Conservation (phyloP, 2,329 filamentous ascomycete species). For the Beauveria sp. region DNA sequence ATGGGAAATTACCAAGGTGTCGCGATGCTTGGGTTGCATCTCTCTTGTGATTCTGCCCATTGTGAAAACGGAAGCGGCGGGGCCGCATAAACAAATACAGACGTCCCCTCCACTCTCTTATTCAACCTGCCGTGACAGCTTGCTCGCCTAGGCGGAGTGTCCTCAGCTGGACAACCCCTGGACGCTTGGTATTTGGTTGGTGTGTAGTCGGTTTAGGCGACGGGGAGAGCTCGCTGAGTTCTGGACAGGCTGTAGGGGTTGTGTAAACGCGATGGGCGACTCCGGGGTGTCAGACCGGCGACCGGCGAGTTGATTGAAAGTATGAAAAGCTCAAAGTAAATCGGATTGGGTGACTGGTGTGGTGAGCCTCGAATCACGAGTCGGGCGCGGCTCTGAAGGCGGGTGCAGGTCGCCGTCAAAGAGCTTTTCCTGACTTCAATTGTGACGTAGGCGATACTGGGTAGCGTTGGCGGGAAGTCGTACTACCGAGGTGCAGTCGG, state of each 20-base stretch:
- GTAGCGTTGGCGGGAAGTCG: conserved; percentile 8
- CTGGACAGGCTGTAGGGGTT: not conserved
- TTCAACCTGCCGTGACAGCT: conserved; percentile 32
- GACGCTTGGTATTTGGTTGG: not conserved
- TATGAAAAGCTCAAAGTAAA: not conserved
- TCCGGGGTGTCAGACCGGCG: not conserved
- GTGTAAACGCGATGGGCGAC: not conserved
- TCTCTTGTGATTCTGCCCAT: conserved; percentile 65
- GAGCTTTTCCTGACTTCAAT: conserved; percentile 23
- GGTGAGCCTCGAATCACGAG: not conserved
- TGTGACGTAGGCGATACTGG: conserved; percentile 12
- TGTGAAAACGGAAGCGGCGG: conserved; percentile 48
- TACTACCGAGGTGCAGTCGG: not conserved
- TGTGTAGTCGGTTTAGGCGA: not conserved
- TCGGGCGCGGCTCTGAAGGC: conserved; percentile 23
- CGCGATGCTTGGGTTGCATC: conserved; percentile 59
- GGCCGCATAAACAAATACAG: conserved; percentile 43
- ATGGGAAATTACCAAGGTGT: conserved; percentile 51
- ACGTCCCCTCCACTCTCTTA: conserved; percentile 52
- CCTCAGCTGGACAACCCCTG: conserved; percentile 25
- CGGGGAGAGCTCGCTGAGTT: not conserved
- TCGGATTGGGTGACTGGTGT: not conserved
- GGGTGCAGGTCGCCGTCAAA: conserved; percentile 35
- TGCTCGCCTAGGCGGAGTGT: conserved; percentile 24
- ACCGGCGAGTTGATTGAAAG: not conserved